Conservation (phyloP, 208 protist species). For the Acanthamoeba royreba region DNA sequence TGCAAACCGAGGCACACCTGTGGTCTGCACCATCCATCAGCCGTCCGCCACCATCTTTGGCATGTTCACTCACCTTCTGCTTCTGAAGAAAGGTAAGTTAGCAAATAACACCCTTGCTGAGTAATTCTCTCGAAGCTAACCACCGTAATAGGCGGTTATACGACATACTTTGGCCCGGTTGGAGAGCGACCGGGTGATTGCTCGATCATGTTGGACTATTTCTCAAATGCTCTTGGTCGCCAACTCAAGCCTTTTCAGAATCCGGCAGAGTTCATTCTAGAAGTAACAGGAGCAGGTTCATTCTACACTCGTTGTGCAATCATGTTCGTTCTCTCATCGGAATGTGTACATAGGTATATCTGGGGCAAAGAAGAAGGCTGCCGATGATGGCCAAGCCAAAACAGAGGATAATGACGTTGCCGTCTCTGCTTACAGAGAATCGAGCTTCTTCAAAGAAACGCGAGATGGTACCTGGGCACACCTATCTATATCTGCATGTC, state of each 20-base stretch:
- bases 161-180: background rate
- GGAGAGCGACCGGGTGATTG: background rate
- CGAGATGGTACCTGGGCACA: background rate
- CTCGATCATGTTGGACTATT: background rate
- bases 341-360: no score
- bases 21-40: conserved; percentile 64
- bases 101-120: background rate
- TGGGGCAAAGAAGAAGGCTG: background rate
- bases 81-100: conserved; percentile 34
- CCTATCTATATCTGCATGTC: background rate
- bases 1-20: background rate
- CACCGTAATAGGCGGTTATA: background rate
- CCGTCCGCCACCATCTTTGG: conserved; percentile 45
- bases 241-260: background rate
- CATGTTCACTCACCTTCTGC: conserved; percentile 44
- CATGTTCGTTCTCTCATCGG: no score
- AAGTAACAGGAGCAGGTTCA: background rate
- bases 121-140: background rate
- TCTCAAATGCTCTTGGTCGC: background rate
- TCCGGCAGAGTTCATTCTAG: background rate
- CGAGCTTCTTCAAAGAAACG: background rate
- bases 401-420: background rate
- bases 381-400: background rate
- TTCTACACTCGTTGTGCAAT: no score
- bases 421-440: background rate